Percentiles rank a stretch among this genome's conserved stretches.
These are phyloP conservation scores for Fusarium praegraminearum DNA, from an alignment of 2,329 filamentous ascomycete genomes.

Conservation along the genomic window DNA sequence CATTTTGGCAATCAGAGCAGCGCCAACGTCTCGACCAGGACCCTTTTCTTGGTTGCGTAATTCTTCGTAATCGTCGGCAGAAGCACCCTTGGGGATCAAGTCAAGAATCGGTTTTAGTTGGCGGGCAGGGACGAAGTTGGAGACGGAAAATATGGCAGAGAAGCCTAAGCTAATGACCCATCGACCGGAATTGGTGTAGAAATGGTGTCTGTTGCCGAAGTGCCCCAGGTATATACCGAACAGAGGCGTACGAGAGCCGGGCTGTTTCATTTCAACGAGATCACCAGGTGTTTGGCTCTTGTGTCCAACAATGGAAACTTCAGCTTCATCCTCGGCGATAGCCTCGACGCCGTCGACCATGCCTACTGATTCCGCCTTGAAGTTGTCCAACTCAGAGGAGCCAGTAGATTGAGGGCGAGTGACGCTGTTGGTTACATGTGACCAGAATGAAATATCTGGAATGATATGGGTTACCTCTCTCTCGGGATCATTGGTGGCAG, in stretches of 20 bases:
- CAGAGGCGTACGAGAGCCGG: constrained; percentile 59
- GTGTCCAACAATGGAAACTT: constrained; percentile 44
- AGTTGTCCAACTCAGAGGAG: constrained; percentile 49
- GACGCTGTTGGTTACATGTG: constrained; percentile 49
- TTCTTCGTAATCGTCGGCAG: constrained; percentile 50
- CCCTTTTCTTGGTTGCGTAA: constrained; percentile 53
- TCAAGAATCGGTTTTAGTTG: constrained; percentile 57
- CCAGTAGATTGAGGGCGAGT: constrained; percentile 53
- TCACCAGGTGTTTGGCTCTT: constrained; percentile 58
- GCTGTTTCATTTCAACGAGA: constrained; percentile 61
- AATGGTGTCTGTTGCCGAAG: constrained; percentile 64
- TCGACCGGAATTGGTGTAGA: constrained; percentile 65
- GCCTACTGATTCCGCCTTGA: constrained; percentile 41
- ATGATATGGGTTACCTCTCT: constrained; percentile 23
- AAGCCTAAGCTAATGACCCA: constrained; percentile 59
- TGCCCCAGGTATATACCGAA: constrained; percentile 66
- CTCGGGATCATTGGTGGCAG: constrained; percentile 13
- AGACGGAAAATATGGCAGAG: constrained; percentile 63
- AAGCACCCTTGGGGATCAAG: constrained; percentile 47
- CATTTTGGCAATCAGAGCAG: constrained; percentile 62
- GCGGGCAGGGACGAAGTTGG: constrained; percentile 57
- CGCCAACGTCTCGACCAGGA: constrained; percentile 59
- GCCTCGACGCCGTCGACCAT: constrained; percentile 46
- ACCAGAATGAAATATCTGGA: constrained; percentile 45
- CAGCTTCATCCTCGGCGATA: constrained; percentile 47